phyloP scores from a whole-genome alignment of 2,329 filamentous ascomycete genomes.

The Coccinonectria pachysandricola region DNA sequence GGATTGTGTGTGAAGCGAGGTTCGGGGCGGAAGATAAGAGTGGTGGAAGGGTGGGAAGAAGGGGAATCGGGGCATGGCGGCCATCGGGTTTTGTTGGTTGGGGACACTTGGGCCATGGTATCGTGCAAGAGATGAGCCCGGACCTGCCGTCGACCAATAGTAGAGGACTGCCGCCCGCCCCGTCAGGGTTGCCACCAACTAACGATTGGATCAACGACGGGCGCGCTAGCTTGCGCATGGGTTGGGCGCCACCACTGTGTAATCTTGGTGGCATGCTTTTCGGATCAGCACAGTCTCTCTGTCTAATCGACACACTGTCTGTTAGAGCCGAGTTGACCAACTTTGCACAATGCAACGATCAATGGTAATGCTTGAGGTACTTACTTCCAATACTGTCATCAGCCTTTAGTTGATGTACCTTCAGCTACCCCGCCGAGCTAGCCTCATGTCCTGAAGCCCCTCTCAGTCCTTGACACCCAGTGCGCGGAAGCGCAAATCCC shows the following conservation, averaged over 20 bases:
- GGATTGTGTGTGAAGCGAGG: slow-evolving; percentile 8
- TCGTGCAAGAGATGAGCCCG: slow-evolving; percentile 15
- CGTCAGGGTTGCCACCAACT: slow-evolving; percentile 22
- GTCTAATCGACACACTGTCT: no score
- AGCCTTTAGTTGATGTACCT: slow-evolving; percentile 8
- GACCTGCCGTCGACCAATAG: slow-evolving; percentile 21
- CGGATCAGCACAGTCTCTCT: no score
- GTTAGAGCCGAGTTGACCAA: no score
- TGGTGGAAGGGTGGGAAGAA: slow-evolving; percentile 11
- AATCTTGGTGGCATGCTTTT: slow-evolving; percentile 23
- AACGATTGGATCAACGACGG: slow-evolving; percentile 22
- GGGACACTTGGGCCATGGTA: slow-evolving; percentile 14
- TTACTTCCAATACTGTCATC: no score
- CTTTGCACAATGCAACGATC: no score
- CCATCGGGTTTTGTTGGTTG: slow-evolving; percentile 23
- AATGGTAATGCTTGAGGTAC: no score
- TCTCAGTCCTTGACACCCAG: slow-evolving; percentile 12
- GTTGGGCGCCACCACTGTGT: slow-evolving; percentile 18
- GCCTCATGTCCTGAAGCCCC: slow-evolving; percentile 5
- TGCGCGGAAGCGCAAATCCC: slow-evolving; percentile 10
- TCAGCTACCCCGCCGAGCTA: slow-evolving; percentile 10
- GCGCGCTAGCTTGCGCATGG: slow-evolving; percentile 10
- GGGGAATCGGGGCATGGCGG: slow-evolving; percentile 18
- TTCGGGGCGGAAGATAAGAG: slow-evolving; percentile 16
- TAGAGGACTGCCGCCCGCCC: slow-evolving; percentile 10